These are phyloP conservation scores for Colletotrichum limetticola DNA, from an alignment of 2,329 filamentous ascomycete species.

Conservation along the genomic window DNA sequence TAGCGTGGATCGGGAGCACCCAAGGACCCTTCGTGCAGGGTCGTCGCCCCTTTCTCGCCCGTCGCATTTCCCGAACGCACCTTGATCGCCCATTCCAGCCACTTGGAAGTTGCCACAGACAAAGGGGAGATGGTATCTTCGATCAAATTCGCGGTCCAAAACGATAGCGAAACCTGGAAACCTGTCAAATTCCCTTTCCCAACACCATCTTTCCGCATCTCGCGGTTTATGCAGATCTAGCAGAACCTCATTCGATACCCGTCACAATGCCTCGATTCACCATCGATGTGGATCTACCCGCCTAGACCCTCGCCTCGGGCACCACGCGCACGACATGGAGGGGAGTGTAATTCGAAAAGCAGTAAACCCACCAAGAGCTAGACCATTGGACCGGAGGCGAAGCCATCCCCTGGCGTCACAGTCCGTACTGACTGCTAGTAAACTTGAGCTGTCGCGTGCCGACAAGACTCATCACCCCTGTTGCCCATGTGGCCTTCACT, in stretches of 20 bases:
- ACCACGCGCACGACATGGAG: slow-evolving; percentile 15
- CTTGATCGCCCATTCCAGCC: background rate
- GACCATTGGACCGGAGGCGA: background rate
- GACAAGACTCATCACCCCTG: background rate
- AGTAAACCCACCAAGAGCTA: background rate
- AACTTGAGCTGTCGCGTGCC: background rate
- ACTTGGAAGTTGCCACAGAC: background rate
- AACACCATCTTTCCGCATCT: slow-evolving; percentile 10
- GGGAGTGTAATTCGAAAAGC: slow-evolving; percentile 5
- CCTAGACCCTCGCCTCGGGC: background rate
- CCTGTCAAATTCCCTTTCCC: slow-evolving; percentile 15
- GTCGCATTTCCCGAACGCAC: background rate
- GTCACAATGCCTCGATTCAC: background rate
- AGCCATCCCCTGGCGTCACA: background rate
- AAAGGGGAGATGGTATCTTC: background rate
- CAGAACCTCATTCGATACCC: background rate
- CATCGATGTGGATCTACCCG: slow-evolving; percentile 1
- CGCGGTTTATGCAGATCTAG: background rate
- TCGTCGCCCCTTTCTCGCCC: background rate
- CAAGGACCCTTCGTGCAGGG: slow-evolving; percentile 28
- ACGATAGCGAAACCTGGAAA: background rate
- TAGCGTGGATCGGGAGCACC: slow-evolving; percentile 43
- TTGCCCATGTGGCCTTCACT: background rate
- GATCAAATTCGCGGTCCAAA: slow-evolving; percentile 9
- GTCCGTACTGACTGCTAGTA: background rate